Percentiles rank a stretch among this genome's conserved stretches.
phyloP scores from a whole-genome alignment of 768 basidiomycete species.

The Psilocybe cyanescens region DNA sequence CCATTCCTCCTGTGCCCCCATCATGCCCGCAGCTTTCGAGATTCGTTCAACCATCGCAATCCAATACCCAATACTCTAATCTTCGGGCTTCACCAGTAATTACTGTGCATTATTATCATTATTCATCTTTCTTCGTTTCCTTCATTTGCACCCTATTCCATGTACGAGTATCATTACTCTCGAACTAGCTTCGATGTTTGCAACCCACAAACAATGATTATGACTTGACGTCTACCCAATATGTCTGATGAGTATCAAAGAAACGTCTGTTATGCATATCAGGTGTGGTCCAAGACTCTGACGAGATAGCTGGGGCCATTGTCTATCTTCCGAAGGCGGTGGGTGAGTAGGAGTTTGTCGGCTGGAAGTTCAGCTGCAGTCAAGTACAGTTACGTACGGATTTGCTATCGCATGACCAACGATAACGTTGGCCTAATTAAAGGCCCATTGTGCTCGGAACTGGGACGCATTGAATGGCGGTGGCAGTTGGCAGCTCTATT shows the following conservation, averaged over 20 bases:
- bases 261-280: neutral
- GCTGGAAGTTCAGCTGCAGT: neutral
- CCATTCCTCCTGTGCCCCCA: too few relatives aligned
- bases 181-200: slow-evolving; percentile 14
- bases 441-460: neutral
- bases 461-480: neutral
- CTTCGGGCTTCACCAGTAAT: slow-evolving; percentile 15
- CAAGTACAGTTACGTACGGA: neutral
- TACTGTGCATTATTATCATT: slow-evolving; percentile 24
- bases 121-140: slow-evolving; percentile 14
- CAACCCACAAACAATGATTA: neutral
- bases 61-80: slow-evolving; percentile 12
- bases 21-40: neutral
- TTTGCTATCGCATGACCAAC: neutral
- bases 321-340: neutral
- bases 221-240: slow-evolving; percentile 5
- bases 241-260: neutral
- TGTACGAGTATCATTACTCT: slow-evolving; percentile 4
- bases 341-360: neutral
- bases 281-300: neutral
- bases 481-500: neutral
- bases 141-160: slow-evolving; percentile 11
- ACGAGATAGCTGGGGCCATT: neutral
- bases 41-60: slow-evolving; percentile 7
- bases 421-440: neutral